Evolutionary conservation across 345 rosid species (phyloP).

Genomic region (Moricandia moricandioides): DNA sequence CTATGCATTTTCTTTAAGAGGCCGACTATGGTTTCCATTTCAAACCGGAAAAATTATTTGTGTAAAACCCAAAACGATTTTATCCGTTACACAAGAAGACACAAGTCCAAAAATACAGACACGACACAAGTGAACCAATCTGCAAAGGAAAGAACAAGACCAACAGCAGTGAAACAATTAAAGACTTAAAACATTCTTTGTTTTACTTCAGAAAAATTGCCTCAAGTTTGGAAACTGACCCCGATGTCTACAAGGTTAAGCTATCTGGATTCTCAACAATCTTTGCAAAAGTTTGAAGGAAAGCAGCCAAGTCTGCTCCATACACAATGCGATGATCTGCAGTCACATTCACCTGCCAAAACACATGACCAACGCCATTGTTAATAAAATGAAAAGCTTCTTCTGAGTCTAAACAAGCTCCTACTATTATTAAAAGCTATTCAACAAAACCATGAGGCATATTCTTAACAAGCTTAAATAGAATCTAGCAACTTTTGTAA

Average conservation of each 20-base stretch:
- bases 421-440: background rate
- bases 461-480: background rate
- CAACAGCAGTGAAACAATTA: slow-evolving; percentile 5
- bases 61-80: slow-evolving; percentile 17
- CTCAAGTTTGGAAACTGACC: slow-evolving; percentile 18
- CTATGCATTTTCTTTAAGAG: background rate
- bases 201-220: background rate
- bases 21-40: background rate
- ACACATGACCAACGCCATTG: background rate
- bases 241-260: slow-evolving; percentile 61
- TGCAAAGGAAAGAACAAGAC: slow-evolving; percentile 17
- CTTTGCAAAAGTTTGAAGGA: slow-evolving; percentile 89
- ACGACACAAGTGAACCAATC: slow-evolving; percentile 6
- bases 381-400: background rate
- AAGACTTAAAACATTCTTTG: background rate
- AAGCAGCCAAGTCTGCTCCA: slow-evolving; percentile 95
- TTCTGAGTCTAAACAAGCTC: background rate
- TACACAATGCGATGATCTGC: slow-evolving; percentile 90
- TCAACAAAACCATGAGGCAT: background rate
- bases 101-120: slow-evolving; percentile 15
- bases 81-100: background rate
- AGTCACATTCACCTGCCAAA: slow-evolving; percentile 88
- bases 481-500: background rate
- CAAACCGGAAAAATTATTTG: background rate
- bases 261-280: slow-evolving; percentile 79